Base-by-base conservation (phyloP, 495 filamentous ascomycete genomes). In the Tuber calosporum region DNA sequence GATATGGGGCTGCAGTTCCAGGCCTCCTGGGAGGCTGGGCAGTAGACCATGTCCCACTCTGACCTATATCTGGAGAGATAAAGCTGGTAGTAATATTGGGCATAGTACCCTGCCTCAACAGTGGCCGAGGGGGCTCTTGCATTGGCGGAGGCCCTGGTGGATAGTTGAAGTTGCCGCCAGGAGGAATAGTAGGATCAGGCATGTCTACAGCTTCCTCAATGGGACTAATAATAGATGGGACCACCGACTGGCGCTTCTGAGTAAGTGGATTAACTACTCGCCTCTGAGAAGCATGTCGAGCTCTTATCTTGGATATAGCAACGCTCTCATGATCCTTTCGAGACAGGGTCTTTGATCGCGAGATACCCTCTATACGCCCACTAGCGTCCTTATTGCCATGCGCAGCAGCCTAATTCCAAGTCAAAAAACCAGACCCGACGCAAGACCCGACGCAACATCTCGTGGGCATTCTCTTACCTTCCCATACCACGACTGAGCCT, bases 351-450 rank as follows among this genome's bases (percentile, higher is more conserved):
- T 93, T 94, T 72, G 93, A 92, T 79, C 92, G 89, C 36, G 88
- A 90, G 71, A 99, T 91, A 67, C 92, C 91, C 66, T 96, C 92
- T 73, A 99, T 88, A 62, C 95, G 87, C 69, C 86, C 88, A 36
- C 86, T 86, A 13, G 95, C 95, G 82, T 99, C 95, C 78, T 92
- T 91, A 79, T 97, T 98, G 48, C 94, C 96, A 82, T 93, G 92
- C 62, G 91, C 90, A 26, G 93, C 90, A 30, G 95, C 93, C 79
- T 81, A 6, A 69, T 42, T 39, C 62, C 70, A 62, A 45, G 66
- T 79, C 74, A 79, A 69, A 38, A 48, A 42, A n/a, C n/a, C n/a
- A n/a, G n/a, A n/a, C n/a, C 43, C 13, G 8, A n/a, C n/a, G n/a
- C n/a, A n/a, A n/a, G 22, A 40, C 34, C 41, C 2, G 26, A 69